Percentiles rank a stretch among this genome's conserved stretches.
phyloP scores from a whole-genome alignment of 2,329 filamentous ascomycete species.

The Plenodomus tracheiphilus region DNA sequence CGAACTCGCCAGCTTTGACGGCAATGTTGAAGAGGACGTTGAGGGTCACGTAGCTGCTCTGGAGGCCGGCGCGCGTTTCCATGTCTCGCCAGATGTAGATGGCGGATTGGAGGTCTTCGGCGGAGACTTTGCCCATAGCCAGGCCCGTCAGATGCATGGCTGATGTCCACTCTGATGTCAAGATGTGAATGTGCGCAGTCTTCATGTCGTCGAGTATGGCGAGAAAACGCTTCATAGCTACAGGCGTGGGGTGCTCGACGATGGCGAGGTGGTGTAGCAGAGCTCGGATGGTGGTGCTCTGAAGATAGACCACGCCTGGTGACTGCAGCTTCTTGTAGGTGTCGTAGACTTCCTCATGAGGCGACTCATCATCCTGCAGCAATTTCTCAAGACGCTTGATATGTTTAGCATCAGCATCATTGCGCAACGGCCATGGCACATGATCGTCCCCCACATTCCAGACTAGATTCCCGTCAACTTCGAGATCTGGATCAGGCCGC shows the following conservation, averaged over 20 bases:
- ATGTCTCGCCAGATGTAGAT: constrained; percentile 86
- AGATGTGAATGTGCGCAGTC: constrained; percentile 69
- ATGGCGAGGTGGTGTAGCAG: constrained; percentile 71
- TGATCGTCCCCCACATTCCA: constrained; percentile 41
- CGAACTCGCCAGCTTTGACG: constrained; percentile 80
- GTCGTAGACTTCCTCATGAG: constrained; percentile 55
- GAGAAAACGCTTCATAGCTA: constrained; percentile 79
- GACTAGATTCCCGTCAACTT: constrained; percentile 31
- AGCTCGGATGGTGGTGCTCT: constrained; percentile 58
- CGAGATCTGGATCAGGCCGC: constrained; percentile 32
- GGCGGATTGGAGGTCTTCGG: constrained; percentile 66
- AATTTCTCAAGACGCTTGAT: constrained; percentile 42
- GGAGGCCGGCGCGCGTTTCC: constrained; percentile 71
- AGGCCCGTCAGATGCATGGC: constrained; percentile 79
- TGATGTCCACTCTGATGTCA: constrained; percentile 75
- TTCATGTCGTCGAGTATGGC: constrained; percentile 83
- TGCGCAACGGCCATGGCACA: constrained; percentile 37
- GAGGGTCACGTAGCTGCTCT: constrained; percentile 79
- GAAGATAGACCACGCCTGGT: constrained; percentile 58
- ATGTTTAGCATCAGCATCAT: constrained; percentile 39
- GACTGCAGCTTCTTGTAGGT: constrained; percentile 57
- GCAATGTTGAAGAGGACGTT: constrained; percentile 91
- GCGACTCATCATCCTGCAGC: constrained; percentile 48
- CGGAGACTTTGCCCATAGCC: constrained; percentile 64
- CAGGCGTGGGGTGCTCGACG: constrained; percentile 55